phyloP scores from a whole-genome alignment of 495 filamentous ascomycete genomes.

The Penicillium salamii region DNA sequence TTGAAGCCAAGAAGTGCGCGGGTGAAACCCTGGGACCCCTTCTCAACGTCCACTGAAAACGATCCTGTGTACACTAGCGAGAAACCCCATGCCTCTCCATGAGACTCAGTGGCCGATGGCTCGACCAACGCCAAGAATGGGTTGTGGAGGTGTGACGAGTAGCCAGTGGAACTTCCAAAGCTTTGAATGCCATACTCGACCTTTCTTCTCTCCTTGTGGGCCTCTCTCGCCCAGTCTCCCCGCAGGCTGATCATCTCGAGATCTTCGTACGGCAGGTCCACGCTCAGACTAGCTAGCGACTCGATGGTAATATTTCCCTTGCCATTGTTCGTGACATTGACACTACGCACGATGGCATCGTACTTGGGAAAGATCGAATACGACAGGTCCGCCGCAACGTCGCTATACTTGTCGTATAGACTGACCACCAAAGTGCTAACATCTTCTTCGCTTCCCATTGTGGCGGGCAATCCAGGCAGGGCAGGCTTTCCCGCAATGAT shows the following conservation, averaged over 20 bases:
- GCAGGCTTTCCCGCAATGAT: slow-evolving; percentile 44
- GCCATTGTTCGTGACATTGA: slow-evolving; percentile 50
- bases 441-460: slow-evolving; percentile 44
- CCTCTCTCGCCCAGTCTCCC: slow-evolving; percentile 54
- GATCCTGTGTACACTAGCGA: slow-evolving; percentile 54
- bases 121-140: slow-evolving; percentile 51
- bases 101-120: slow-evolving; percentile 49
- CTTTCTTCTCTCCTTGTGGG: slow-evolving; percentile 34
- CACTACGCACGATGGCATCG: slow-evolving; percentile 52
- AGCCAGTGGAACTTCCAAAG: slow-evolving; percentile 50
- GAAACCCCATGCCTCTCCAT: slow-evolving; percentile 53
- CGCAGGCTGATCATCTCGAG: slow-evolving; percentile 52
- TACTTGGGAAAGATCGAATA: slow-evolving; percentile 55
- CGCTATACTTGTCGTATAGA: slow-evolving; percentile 48
- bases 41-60: slow-evolving; percentile 50
- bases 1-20: slow-evolving; percentile 52
- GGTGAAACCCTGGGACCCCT: slow-evolving; percentile 52
- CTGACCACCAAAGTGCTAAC: slow-evolving; percentile 51
- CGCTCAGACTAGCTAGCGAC: slow-evolving; percentile 49
- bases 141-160: slow-evolving; percentile 54
- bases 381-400: slow-evolving; percentile 46
- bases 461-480: slow-evolving; percentile 48
- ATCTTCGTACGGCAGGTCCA: slow-evolving; percentile 51
- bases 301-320: slow-evolving; percentile 43
- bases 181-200: slow-evolving; percentile 39